Percentiles rank a stretch among this genome's conserved stretches.
phyloP scores from a whole-genome alignment of 1,284 basidiomycete species.

The Cryptococcus amylolentus region DNA sequence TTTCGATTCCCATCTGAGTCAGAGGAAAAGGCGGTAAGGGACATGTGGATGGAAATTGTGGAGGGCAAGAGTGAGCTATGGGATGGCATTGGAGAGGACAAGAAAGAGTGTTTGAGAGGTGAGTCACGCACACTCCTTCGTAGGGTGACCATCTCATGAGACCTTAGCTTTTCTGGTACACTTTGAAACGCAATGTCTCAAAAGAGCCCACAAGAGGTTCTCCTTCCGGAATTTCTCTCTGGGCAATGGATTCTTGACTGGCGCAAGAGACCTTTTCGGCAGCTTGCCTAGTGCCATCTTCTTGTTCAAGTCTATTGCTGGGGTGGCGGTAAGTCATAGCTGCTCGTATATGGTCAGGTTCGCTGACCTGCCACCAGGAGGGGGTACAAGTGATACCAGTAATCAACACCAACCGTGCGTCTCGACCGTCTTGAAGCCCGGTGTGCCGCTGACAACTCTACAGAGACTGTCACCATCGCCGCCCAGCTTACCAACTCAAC shows the following conservation, averaged over 20 bases:
- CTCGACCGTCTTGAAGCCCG: no score
- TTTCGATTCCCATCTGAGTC: conserved; percentile 70
- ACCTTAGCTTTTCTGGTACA: conserved; percentile 75
- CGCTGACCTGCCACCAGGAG: conserved; percentile 10
- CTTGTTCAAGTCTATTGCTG: conserved; percentile 87
- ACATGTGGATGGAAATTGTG: conserved; percentile 86
- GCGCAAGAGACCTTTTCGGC: conserved; percentile 78
- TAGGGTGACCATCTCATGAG: background rate
- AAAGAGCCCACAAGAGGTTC: conserved; percentile 85
- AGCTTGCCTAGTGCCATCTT: conserved; percentile 93
- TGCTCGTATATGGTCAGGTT: background rate
- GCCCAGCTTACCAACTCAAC: conserved; percentile 77
- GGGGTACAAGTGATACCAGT: conserved; percentile 65
- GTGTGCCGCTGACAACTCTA: background rate
- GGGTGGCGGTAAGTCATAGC: conserved; percentile 47
- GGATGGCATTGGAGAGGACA: conserved; percentile 83
- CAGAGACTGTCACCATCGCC: conserved; percentile 86
- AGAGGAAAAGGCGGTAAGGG: conserved; percentile 71
- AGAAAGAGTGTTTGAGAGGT: conserved; percentile 65
- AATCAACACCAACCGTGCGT: conserved; percentile 80
- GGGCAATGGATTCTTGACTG: conserved; percentile 84
- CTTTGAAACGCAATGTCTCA: conserved; percentile 81
- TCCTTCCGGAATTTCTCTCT: conserved; percentile 70
- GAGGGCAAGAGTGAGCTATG: conserved; percentile 83
- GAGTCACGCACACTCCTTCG: conserved; percentile 8